Evolutionary conservation across 179 eudicot genomes (phyloP).

Genomic region (Gypsophila paniculata): DNA sequence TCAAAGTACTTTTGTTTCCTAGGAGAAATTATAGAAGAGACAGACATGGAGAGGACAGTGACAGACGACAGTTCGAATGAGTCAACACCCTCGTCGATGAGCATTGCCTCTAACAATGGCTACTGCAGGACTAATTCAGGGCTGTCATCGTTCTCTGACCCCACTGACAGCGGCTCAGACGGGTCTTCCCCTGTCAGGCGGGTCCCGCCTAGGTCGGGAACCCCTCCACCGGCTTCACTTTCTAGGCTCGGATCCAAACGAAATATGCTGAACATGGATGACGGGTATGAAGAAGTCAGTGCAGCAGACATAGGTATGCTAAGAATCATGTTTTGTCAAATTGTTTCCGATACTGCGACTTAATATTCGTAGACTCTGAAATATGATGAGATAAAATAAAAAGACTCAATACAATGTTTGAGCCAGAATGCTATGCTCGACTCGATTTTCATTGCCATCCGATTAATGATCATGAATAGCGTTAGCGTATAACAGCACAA

Average conservation of each 20-base stretch:
- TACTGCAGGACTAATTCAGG: constrained; percentile 63
- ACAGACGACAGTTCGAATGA: constrained; percentile 47
- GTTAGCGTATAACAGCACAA: too few species aligned
- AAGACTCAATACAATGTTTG: too few species aligned
- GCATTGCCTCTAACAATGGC: constrained; percentile 38
- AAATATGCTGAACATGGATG: constrained; percentile 36
- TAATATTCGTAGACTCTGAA: too few species aligned
- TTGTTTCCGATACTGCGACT: background rate
- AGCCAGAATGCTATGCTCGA: too few species aligned
- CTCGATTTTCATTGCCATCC: too few species aligned
- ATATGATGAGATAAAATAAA: too few species aligned
- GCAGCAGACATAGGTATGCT: constrained; percentile 55
- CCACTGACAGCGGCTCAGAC: constrained; percentile 47
- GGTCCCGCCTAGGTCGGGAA: constrained; percentile 49
- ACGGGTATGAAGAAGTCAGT: constrained; percentile 35
- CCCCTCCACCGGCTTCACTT: constrained; percentile 46
- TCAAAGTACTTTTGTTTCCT: constrained; percentile 28
- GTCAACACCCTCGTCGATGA: constrained; percentile 42
- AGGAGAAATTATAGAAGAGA: constrained; percentile 15
- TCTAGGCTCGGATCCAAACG: constrained; percentile 58
- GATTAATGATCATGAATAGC: too few species aligned
- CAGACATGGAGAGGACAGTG: constrained; percentile 24
- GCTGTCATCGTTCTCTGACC: constrained; percentile 56
- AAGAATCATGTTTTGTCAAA: background rate
- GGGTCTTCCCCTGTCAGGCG: constrained; percentile 54